Evolutionary conservation across 1,284 basidiomycete species (phyloP), one percentile per base, ranked within the genome.

Genomic region (Serendipita sp.): DNA sequence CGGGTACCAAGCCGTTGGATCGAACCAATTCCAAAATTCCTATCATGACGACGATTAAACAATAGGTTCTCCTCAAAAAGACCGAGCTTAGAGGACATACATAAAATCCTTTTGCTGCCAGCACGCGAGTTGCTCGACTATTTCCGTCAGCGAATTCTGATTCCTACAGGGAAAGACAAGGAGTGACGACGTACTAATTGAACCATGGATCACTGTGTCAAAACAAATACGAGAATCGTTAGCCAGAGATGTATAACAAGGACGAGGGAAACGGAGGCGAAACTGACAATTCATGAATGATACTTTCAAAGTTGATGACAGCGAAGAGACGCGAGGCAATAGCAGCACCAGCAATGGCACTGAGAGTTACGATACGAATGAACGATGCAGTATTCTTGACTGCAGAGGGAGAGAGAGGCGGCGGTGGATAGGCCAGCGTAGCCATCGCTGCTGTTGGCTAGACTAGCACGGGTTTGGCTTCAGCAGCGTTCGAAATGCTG

Each of bases 11-110:
- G 94, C 94, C 3, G 96, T 96, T 38, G 94, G 93, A 75, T 99
- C 96, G 73, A 99, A 99, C 96, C 96, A 99, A 74, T 99, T 99
- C 95, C 91, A 99, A 76, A 94, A 99, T 84, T 88, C 93, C 93
- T 93, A 69, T 61, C 62, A 32, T 65, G 1, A 64, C 69, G 67
- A 61, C 70, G 58, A 66, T 65, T 64, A 47, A 22, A n/a, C 45
- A 49, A 17, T 38, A 4, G 12, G 4, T 5, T 38, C 35, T 38
- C 35, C 35, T 12, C 35, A 12, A 43, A 60, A 60, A 55, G 17
- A 17, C 17, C 35, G 29, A n/a, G 61, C 44, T 1, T 4, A 6
- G 34, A 49, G 62, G 12, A 77, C 89, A 65, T 67, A 93, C 92
- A 78, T 95, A 93, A 77, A 97, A 96, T n/a, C 93, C 93, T 69